A percentile compares a stretch with the other conserved stretches of the same genome.
Evolutionary conservation across 106 monocot species (phyloP).

Genomic region (Gastrodia elata): DNA sequence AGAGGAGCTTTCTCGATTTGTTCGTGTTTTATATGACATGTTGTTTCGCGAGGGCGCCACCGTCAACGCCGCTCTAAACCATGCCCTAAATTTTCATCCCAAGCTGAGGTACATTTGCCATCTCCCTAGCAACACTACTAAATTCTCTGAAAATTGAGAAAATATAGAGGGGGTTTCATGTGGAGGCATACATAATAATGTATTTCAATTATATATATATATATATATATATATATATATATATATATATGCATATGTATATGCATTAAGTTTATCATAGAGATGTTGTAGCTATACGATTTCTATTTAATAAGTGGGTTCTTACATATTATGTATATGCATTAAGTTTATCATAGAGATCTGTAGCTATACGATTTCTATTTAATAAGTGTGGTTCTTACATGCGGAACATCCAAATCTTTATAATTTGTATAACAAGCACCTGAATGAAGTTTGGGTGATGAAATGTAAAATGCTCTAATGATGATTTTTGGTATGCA

Average conservation of each 20-base stretch:
- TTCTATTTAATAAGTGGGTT: too few species aligned
- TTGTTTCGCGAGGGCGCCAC: slow-evolving; percentile 69
- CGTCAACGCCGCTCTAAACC: slow-evolving; percentile 58
- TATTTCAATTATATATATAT: neutral
- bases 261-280: too few species aligned
- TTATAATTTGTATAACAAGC: too few species aligned
- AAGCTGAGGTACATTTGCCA: slow-evolving; percentile 85
- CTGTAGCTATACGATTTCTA: neutral
- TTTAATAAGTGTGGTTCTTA: neutral
- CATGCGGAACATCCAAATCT: too few species aligned
- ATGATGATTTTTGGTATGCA: too few species aligned
- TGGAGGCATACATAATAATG: neutral
- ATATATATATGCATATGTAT: too few species aligned
- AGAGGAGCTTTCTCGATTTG: slow-evolving; percentile 68
- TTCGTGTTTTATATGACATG: slow-evolving; percentile 59
- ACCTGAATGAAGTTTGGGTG: too few species aligned
- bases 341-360: neutral
- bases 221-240: too few species aligned
- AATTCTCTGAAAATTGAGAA: neutral
- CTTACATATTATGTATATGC: too few species aligned
- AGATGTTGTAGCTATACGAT: too few species aligned
- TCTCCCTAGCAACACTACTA: slow-evolving; percentile 28
- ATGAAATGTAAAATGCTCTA: too few species aligned
- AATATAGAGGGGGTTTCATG: neutral
- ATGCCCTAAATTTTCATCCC: slow-evolving; percentile 50